Evolutionary conservation across 306 rosid species (phyloP).

Genomic region (Begonia loranthoides): DNA sequence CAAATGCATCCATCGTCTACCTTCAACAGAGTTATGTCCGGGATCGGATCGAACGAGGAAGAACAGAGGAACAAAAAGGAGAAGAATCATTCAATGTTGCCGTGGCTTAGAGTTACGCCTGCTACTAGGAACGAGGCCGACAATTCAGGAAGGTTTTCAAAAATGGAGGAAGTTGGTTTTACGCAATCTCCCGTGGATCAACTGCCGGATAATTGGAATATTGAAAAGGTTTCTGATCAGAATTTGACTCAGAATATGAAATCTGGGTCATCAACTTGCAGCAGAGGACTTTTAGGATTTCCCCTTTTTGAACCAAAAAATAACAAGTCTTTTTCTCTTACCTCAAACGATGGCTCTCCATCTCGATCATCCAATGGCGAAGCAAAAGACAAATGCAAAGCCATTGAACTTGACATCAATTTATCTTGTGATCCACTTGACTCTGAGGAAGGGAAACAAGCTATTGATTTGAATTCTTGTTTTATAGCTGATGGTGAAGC

Average conservation of each 20-base stretch:
- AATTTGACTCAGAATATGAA: constrained; percentile 2
- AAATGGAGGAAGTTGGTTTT: not conserved
- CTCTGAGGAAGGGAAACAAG: constrained; percentile 34
- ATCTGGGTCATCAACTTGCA: not conserved
- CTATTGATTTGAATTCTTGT: constrained; percentile 64
- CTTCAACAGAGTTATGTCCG: no score
- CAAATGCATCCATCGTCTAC: constrained; percentile 32
- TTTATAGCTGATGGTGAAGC: constrained; percentile 54
- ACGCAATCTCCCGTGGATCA: not conserved
- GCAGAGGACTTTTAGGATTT: constrained; percentile 40
- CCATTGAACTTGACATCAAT: constrained; percentile 51
- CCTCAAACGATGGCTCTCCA: constrained; percentile 23
- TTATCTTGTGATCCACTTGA: constrained; percentile 55
- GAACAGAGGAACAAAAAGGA: not conserved
- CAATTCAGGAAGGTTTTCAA: constrained; percentile 6
- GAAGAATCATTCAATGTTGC: constrained; percentile 2
- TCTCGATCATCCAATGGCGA: constrained; percentile 22
- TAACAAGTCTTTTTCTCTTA: constrained; percentile 34
- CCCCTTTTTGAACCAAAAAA: constrained; percentile 43
- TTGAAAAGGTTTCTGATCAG: not conserved
- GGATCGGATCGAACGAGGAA: not conserved
- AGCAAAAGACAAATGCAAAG: constrained; percentile 26
- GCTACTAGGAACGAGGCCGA: constrained; percentile 1
- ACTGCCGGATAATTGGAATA: not conserved
- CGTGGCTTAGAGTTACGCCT: constrained; percentile 5